Evolutionary conservation across 2,329 filamentous ascomycete species (phyloP).

Genomic region (Phoma herbarum): DNA sequence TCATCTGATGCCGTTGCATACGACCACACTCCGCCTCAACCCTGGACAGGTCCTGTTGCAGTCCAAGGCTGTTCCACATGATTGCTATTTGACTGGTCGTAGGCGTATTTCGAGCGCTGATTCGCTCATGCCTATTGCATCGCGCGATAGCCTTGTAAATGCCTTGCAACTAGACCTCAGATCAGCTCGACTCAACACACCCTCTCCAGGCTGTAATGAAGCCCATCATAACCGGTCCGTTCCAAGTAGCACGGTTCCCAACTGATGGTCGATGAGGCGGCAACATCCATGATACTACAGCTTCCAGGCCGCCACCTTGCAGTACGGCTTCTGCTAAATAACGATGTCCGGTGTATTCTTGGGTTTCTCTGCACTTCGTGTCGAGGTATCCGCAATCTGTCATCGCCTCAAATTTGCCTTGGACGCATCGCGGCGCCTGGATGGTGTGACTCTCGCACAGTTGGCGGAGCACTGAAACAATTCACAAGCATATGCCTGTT

Average conservation of each 20-base stretch:
- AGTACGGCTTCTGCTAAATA: background rate
- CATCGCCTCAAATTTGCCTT: background rate
- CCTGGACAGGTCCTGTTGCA: constrained; percentile 28
- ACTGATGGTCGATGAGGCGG: constrained; percentile 1
- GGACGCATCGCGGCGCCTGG: background rate
- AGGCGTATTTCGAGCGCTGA: constrained; percentile 23
- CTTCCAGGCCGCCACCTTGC: background rate
- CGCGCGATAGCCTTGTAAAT: constrained; percentile 33
- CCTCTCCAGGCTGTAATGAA: constrained; percentile 2
- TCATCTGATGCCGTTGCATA: constrained; percentile 45
- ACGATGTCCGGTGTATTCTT: background rate
- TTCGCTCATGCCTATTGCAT: constrained; percentile 35
- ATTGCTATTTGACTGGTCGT: constrained; percentile 27
- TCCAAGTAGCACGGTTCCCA: background rate
- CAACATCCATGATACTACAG: constrained; percentile 1
- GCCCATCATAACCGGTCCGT: background rate
- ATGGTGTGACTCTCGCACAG: constrained; percentile 6
- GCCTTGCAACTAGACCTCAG: constrained; percentile 35
- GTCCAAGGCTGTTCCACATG: constrained; percentile 35
- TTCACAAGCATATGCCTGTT: constrained; percentile 17
- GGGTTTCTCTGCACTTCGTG: constrained; percentile 2
- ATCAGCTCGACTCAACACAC: constrained; percentile 17
- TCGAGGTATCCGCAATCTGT: constrained; percentile 4
- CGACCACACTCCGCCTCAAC: constrained; percentile 31
- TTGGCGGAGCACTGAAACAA: constrained; percentile 1